These are phyloP conservation scores for Solanum ossicruentum DNA, from an alignment of 257 asterid species.

Conservation along the genomic window DNA sequence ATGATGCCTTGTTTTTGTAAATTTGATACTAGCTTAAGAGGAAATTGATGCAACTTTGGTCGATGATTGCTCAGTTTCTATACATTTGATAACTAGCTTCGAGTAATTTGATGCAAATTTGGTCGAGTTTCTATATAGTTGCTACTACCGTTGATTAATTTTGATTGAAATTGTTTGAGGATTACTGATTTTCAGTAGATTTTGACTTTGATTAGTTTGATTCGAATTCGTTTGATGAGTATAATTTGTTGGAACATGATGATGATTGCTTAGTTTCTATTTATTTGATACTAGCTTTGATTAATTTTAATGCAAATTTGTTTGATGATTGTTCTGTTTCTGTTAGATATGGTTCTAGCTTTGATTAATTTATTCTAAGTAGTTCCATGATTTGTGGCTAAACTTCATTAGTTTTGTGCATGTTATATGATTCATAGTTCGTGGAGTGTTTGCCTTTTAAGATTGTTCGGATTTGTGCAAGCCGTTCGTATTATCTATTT, in stretches of 20 bases:
- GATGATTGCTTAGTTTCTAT: too few relatives aligned
- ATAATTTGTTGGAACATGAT: too few relatives aligned
- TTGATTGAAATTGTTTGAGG: not conserved
- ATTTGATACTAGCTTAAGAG: too few relatives aligned
- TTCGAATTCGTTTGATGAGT: too few relatives aligned
- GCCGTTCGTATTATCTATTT: not conserved
- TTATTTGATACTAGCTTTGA: not conserved
- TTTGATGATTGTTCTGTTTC: too few relatives aligned
- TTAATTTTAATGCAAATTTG: not conserved
- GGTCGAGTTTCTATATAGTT: not conserved
- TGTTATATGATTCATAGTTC: not conserved
- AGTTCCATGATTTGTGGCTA: not conserved
- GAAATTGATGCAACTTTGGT: too few relatives aligned
- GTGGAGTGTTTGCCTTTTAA: not conserved
- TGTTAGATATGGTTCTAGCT: too few relatives aligned
- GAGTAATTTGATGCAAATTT: too few relatives aligned
- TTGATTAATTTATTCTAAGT: not conserved
- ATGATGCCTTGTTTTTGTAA: too few relatives aligned
- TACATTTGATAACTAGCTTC: too few relatives aligned
- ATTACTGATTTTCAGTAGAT: too few relatives aligned
- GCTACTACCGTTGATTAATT: not conserved
- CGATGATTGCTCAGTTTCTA: not conserved
- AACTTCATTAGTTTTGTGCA: not conserved
- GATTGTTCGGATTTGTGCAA: not conserved
- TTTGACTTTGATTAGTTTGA: too few relatives aligned